Evolutionary conservation across 306 rosid genomes (phyloP).

Genomic region (Comarum palustre): DNA sequence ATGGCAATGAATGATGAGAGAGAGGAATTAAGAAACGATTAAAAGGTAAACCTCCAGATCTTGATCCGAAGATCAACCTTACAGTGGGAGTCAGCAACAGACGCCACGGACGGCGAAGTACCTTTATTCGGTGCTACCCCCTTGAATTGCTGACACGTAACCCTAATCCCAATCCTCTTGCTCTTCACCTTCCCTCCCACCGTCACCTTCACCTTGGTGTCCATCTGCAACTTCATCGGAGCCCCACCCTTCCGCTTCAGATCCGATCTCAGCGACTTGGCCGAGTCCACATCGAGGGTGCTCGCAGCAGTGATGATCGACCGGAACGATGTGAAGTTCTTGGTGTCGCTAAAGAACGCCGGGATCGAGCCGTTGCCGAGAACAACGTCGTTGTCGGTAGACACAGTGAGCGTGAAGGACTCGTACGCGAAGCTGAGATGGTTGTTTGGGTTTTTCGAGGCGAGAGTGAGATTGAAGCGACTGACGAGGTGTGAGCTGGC

Average conservation of each 20-base stretch:
- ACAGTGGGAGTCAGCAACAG: slow-evolving; percentile 64
- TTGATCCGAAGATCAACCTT: slow-evolving; percentile 94
- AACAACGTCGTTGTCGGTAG: slow-evolving; percentile 36
- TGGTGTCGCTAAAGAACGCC: slow-evolving; percentile 52
- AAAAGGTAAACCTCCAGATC: slow-evolving; percentile 91
- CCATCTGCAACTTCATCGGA: slow-evolving; percentile 68
- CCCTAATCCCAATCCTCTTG: slow-evolving; percentile 81
- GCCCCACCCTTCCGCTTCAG: slow-evolving; percentile 63
- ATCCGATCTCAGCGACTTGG: slow-evolving; percentile 65
- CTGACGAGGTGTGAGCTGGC: slow-evolving; percentile 65
- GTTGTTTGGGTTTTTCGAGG: slow-evolving; percentile 72
- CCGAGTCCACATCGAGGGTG: slow-evolving; percentile 70
- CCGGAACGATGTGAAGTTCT: slow-evolving; percentile 66
- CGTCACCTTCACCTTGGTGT: slow-evolving; percentile 75
- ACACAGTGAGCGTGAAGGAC: slow-evolving; percentile 42
- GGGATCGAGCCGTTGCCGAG: slow-evolving; percentile 73
- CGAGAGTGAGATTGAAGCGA: slow-evolving; percentile 68
- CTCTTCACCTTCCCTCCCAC: slow-evolving; percentile 69
- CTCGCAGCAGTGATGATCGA: slow-evolving; percentile 37
- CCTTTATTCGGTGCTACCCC: slow-evolving; percentile 57
- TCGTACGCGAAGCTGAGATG: slow-evolving; percentile 75
- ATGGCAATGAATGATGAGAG: not conserved
- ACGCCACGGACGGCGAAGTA: slow-evolving; percentile 76
- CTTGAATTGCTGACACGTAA: slow-evolving; percentile 59
- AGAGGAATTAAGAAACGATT: not conserved